phyloP scores from a whole-genome alignment of 257 asterid genomes.

The Fraxinus quadrangulata region DNA sequence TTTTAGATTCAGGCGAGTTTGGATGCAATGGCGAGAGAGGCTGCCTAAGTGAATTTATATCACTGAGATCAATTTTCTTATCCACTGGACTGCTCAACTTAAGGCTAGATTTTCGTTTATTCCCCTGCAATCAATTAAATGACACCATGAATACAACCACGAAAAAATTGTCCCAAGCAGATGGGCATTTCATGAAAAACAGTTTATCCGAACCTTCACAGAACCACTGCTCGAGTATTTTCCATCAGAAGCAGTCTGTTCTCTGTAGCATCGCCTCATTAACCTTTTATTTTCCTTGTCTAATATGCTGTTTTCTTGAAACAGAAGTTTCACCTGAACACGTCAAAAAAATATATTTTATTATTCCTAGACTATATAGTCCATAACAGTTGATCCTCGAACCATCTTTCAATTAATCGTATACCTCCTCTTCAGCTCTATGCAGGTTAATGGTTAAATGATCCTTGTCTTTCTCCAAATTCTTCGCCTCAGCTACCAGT shows the following conservation, averaged over 20 bases:
- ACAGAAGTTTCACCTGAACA: conserved; percentile 61
- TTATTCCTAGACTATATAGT: background rate
- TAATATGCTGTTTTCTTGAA: conserved; percentile 60
- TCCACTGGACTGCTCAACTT: conserved; percentile 56
- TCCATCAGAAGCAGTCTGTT: conserved; percentile 57
- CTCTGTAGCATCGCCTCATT: conserved; percentile 49
- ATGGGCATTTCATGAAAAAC: background rate
- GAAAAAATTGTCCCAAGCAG: background rate
- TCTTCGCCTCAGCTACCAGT: conserved; percentile 58
- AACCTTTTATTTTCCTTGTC: conserved; percentile 61
- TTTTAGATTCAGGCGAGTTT: conserved; percentile 64
- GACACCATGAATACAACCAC: background rate
- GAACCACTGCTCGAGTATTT: conserved; percentile 48
- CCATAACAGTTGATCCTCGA: background rate
- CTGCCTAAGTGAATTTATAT: conserved; percentile 52
- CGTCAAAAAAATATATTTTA: background rate
- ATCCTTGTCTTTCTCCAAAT: conserved; percentile 66
- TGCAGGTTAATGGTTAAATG: conserved; percentile 68
- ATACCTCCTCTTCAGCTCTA: conserved; percentile 93
- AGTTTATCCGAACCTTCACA: conserved; percentile 46
- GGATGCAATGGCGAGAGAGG: conserved; percentile 76
- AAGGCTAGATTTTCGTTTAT: conserved; percentile 69
- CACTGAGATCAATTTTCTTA: conserved; percentile 56
- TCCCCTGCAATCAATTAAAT: conserved; percentile 49
- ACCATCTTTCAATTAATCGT: background rate